A percentile compares a stretch with the other conserved stretches of the same genome.
Evolutionary conservation across 2,329 filamentous ascomycete species (phyloP).

Genomic region (Penicillium sp.): DNA sequence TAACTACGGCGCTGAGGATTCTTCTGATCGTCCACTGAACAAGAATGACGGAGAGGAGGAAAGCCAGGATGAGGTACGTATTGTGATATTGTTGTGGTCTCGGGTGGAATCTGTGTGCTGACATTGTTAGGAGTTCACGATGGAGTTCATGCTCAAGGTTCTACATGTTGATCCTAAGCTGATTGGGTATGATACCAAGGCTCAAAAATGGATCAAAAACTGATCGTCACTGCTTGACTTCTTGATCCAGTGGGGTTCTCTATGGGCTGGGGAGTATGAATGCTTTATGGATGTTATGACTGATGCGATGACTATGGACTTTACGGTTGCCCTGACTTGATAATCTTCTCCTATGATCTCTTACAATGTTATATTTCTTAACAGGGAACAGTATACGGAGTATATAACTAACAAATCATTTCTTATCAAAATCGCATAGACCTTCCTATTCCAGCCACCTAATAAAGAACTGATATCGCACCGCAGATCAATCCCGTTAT

Average conservation of each 20-base stretch:
- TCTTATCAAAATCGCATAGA: slow-evolving; percentile 7
- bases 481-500: slow-evolving; percentile 5
- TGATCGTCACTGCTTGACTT: background rate
- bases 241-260: background rate
- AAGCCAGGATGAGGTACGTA: slow-evolving; percentile 28
- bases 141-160: slow-evolving; percentile 60
- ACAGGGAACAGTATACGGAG: background rate
- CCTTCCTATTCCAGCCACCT: slow-evolving; percentile 9
- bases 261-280: background rate
- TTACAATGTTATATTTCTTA: background rate
- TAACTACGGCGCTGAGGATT: slow-evolving; percentile 34
- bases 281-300: background rate
- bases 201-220: slow-evolving; percentile 47
- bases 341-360: background rate
- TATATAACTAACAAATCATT: background rate
- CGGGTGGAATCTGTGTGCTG: background rate
- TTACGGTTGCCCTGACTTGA: background rate
- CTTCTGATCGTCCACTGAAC: slow-evolving; percentile 12
- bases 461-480: slow-evolving; percentile 7
- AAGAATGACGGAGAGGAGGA: slow-evolving; percentile 28
- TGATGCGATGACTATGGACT: background rate
- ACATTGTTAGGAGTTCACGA: slow-evolving; percentile 51
- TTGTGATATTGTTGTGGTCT: background rate
- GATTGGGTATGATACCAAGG: slow-evolving; percentile 55
- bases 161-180: slow-evolving; percentile 54